A percentile compares a stretch with the other conserved stretches of the same genome.
phyloP scores from a whole-genome alignment of 139 green algal species.

The Coccomyxa sp. region DNA sequence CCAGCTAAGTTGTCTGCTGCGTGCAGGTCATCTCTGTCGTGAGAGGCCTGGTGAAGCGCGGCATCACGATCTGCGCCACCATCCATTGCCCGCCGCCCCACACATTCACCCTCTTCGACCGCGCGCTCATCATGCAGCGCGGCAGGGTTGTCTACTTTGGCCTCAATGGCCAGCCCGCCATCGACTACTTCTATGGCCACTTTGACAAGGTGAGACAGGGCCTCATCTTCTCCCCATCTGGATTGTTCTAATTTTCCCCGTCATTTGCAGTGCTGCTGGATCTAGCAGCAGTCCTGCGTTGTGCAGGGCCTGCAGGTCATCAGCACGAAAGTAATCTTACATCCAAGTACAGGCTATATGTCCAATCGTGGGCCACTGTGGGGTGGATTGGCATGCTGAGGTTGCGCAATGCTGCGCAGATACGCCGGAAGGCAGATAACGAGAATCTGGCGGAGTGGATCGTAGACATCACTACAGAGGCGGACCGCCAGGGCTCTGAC shows the following conservation, averaged over 20 bases:
- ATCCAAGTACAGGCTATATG: not conserved
- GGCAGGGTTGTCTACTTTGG: conserved; percentile 54
- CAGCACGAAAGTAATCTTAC: no score
- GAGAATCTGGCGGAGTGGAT: conserved; percentile 55
- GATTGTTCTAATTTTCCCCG: no score
- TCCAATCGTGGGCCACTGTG: not conserved
- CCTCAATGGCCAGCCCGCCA: conserved; percentile 22
- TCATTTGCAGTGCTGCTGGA: no score
- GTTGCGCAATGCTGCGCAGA: not conserved
- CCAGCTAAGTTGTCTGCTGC: no score
- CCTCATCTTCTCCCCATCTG: no score
- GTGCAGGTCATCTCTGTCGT: conserved; percentile 46
- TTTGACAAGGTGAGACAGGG: not conserved
- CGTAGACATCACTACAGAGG: conserved; percentile 40
- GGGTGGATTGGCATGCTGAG: no score
- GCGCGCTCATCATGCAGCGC: conserved; percentile 31
- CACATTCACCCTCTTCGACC: conserved; percentile 74
- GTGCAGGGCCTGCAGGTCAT: no score
- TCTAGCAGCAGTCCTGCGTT: no score
- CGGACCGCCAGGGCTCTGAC: conserved; percentile 32
- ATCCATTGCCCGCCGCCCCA: conserved; percentile 68
- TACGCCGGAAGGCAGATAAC: not conserved
- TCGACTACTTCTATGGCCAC: conserved; percentile 37
- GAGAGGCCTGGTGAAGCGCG: conserved; percentile 15
- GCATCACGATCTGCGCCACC: conserved; percentile 59